Base-by-base conservation (phyloP, 2,329 filamentous ascomycete genomes). In the Lasiodiplodia theobromae region DNA sequence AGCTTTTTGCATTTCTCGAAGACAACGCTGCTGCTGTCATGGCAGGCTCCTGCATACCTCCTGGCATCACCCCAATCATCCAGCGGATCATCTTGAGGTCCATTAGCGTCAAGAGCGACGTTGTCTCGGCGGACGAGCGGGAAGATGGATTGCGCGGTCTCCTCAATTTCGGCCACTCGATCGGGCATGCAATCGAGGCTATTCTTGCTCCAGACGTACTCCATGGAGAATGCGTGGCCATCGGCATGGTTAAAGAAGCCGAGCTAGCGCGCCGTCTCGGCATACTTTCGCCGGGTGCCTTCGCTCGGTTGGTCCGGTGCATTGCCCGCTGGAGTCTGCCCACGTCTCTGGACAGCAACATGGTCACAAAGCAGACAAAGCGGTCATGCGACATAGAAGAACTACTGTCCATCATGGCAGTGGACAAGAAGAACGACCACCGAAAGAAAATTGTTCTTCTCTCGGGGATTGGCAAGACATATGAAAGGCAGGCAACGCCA, bases 231-330 rank as follows among this genome's bases (percentile, higher is more conserved):
- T 94, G 92, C 71, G 95, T 99, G 11, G 93, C 96, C 25, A 97
- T 99, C 73, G 96, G 96, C 31, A 99, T 99, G 96, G 92, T 98
- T 69, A 97, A 96, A 79, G 96, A 99, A 81, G 96, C 95, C 14
- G 96, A 98, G 79, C 84, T 99, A 67, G 93, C 96, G 25, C 91
- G 96, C 68, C 92, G 94, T 79, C 86, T 99, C 1, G 96, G 96
- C 49, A 86, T 97, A 21, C 83, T 99, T 38, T 90, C 91, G 63
- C 93, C 93, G 6, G 92, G 92, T 68, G 96, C 95, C 28, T 31
- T 31, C 28, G 28, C 28, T 7, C 28, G 28, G 28, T 31, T 31
- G 7, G 28, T 31, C 7, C 28, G 28, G 28, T 31, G 28, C 38
- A 94, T 99, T 16, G 92, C 95, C 11, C 90, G 96, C 68, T 84